Percentiles rank a stretch among this genome's conserved stretches.
Conservation (phyloP, 2,329 filamentous ascomycete species). For the Nemania sp. region DNA sequence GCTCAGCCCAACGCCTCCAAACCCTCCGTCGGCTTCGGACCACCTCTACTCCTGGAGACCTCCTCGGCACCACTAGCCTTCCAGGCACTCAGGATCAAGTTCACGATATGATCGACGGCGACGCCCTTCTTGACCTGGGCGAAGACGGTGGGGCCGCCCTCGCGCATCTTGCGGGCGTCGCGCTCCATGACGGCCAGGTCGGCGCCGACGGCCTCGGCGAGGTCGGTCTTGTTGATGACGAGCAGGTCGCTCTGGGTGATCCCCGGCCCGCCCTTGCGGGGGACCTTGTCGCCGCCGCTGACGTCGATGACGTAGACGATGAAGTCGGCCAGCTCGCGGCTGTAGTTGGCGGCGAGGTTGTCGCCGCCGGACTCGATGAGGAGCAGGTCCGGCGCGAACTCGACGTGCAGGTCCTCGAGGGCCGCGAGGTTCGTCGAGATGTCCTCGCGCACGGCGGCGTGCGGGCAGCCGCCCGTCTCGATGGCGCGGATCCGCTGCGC, state of each 20-base stretch:
- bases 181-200: conserved; percentile 93
- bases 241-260: conserved; percentile 96
- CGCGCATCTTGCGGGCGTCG: conserved; percentile 91
- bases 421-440: conserved; percentile 93
- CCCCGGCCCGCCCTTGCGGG: conserved; percentile 91
- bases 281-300: conserved; percentile 93
- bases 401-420: conserved; percentile 82
- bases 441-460: conserved; percentile 96
- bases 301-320: conserved; percentile 99
- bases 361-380: conserved; percentile 96
- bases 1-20: conserved; percentile 50
- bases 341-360: conserved; percentile 97
- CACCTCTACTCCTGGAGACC: conserved; percentile 57
- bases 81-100: conserved; percentile 90
- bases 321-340: conserved; percentile 90
- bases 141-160: conserved; percentile 94
- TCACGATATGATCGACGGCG: conserved; percentile 83
- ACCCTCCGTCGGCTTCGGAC: conserved; percentile 61
- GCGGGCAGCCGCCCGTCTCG: conserved; percentile 95
- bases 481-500: conserved; percentile 88
- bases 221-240: conserved; percentile 95
- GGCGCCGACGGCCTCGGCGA: conserved; percentile 87
- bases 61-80: conserved; percentile 81
- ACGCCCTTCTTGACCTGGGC: conserved; percentile 95
- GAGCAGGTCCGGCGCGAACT: conserved; percentile 80